Evolutionary conservation across 495 filamentous ascomycete genomes (phyloP).

Genomic region (Saxophila tyrrhenica): DNA sequence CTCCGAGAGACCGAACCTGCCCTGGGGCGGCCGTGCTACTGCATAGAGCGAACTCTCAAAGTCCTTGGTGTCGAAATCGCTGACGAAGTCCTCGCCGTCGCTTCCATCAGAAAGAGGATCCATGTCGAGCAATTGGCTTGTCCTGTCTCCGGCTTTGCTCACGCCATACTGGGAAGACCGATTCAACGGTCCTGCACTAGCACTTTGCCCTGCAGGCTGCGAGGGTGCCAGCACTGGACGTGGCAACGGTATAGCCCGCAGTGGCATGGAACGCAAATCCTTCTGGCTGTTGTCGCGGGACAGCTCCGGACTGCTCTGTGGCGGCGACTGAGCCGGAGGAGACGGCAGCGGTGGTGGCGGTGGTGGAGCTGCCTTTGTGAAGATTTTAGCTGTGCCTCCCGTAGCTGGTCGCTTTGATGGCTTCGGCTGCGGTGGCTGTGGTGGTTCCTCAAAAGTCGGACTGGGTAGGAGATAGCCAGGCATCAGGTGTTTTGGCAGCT

Average conservation of each 20-base stretch:
- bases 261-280: conserved; percentile 7
- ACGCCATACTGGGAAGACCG: conserved; percentile 18
- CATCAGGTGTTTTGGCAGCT: conserved; percentile 58
- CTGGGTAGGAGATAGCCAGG: conserved; percentile 55
- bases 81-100: conserved; percentile 13
- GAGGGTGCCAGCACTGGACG: conserved; percentile 12
- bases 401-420: conserved; percentile 20
- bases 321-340: conserved; percentile 9
- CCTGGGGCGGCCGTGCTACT: conserved; percentile 14
- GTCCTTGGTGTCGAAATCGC: conserved; percentile 22
- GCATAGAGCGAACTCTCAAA: conserved; percentile 14
- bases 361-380: neutral
- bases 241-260: conserved; percentile 17
- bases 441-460: conserved; percentile 16
- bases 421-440: conserved; percentile 21
- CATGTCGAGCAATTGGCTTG: conserved; percentile 8
- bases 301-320: conserved; percentile 9
- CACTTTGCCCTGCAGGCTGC: neutral
- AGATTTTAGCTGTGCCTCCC: conserved; percentile 11
- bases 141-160: conserved; percentile 3
- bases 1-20: conserved; percentile 26
- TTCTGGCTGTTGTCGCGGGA: conserved; percentile 1
- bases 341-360: neutral
- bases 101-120: conserved; percentile 13
- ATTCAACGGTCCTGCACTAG: conserved; percentile 14